Evolutionary conservation across 2,329 filamentous ascomycete species (phyloP).

Genomic region (Aureobasidium sp.): DNA sequence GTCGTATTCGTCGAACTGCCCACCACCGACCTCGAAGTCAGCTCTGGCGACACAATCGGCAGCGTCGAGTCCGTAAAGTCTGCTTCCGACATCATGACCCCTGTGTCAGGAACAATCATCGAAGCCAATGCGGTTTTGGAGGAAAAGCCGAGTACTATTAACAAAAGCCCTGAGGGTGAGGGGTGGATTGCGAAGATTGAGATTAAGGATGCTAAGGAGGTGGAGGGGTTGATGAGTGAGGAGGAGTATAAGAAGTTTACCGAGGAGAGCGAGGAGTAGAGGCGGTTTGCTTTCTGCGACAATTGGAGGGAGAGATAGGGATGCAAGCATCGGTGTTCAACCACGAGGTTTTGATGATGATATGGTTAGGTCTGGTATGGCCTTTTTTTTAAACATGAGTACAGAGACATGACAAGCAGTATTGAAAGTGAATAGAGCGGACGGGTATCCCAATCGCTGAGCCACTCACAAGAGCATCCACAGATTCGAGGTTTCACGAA

Average conservation of each 20-base stretch:
- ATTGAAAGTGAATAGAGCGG: background rate
- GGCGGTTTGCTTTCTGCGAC: background rate
- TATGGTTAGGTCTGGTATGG: background rate
- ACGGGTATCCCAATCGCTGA: background rate
- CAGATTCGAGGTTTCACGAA: too few relatives aligned
- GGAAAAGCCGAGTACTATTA: slow-evolving; percentile 80
- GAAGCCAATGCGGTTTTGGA: slow-evolving; percentile 69
- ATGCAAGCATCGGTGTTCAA: background rate
- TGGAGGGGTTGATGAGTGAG: slow-evolving; percentile 69
- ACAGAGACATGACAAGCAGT: background rate
- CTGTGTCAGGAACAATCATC: slow-evolving; percentile 68
- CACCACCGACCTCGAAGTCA: slow-evolving; percentile 58
- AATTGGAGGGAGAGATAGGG: background rate
- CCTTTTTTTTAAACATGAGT: background rate
- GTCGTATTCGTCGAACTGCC: slow-evolving; percentile 97
- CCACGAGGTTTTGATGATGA: background rate
- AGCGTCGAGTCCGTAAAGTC: slow-evolving; percentile 98
- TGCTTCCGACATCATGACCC: slow-evolving; percentile 93
- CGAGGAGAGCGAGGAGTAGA: slow-evolving; percentile 34
- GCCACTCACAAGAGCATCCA: too few relatives aligned
- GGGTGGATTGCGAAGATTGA: slow-evolving; percentile 91
- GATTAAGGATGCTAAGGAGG: slow-evolving; percentile 61
- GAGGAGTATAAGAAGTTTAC: slow-evolving; percentile 74
- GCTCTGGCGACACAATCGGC: slow-evolving; percentile 76
- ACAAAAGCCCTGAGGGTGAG: slow-evolving; percentile 80